A percentile compares a stretch with the other conserved stretches of the same genome.
These are phyloP conservation scores for Sanghuangporus baumii DNA, from an alignment of 1,284 basidiomycete species.

Conservation along the genomic window DNA sequence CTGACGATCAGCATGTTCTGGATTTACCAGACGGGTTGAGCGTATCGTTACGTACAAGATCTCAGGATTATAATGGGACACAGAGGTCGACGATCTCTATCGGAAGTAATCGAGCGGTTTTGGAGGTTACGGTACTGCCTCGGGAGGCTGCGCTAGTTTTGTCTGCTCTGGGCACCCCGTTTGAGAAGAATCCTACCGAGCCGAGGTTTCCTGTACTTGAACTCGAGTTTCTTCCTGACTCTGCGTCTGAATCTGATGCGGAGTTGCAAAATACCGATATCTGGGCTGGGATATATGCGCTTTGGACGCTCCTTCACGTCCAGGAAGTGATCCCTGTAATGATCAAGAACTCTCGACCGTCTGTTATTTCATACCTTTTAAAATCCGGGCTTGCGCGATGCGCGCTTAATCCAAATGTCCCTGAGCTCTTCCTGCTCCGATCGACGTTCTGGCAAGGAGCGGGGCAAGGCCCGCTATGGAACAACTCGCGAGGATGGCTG, in stretches of 20 bases:
- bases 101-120: not conserved
- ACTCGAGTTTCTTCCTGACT: slow-evolving; percentile 12
- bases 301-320: slow-evolving; percentile 26
- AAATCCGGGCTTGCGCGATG: slow-evolving; percentile 25
- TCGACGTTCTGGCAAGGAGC: slow-evolving; percentile 52
- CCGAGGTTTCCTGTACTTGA: slow-evolving; percentile 29
- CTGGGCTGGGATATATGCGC: slow-evolving; percentile 28
- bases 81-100: not conserved
- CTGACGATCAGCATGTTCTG: slow-evolving; percentile 1
- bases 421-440: slow-evolving; percentile 35
- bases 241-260: not conserved
- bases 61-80: not conserved
- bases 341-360: slow-evolving; percentile 18
- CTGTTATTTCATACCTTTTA: slow-evolving; percentile 23
- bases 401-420: slow-evolving; percentile 2
- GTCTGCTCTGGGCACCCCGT: slow-evolving; percentile 28
- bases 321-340: slow-evolving; percentile 30
- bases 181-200: slow-evolving; percentile 27
- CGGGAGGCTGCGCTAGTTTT: slow-evolving; percentile 21
- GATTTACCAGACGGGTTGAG: slow-evolving; percentile 11
- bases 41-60: not conserved
- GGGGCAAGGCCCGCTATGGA: slow-evolving; percentile 29
- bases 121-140: not conserved
- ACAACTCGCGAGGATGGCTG: slow-evolving; percentile 38
- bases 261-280: slow-evolving; percentile 21